phyloP scores from a whole-genome alignment of 2,329 filamentous ascomycete species.

The Penicillium fuscoglaucum region DNA sequence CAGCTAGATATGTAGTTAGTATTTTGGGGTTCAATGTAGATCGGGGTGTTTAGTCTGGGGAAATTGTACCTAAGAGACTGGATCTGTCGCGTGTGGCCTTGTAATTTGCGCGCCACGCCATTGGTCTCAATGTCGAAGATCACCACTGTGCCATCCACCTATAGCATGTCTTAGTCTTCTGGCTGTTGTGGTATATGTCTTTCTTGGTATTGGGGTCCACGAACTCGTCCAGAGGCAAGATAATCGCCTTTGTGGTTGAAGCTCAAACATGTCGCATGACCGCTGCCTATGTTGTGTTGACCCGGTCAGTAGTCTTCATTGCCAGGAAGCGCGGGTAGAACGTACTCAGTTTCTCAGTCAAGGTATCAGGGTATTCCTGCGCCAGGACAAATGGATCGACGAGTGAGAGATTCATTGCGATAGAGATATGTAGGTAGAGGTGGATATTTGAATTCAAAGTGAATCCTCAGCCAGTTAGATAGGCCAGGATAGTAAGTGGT shows the following conservation, averaged over 20 bases:
- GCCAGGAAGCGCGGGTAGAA: constrained; percentile 4
- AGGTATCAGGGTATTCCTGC: constrained; percentile 85
- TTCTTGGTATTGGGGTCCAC: constrained; percentile 16
- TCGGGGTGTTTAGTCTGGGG: not conserved
- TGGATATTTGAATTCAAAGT: not conserved
- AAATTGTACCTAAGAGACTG: constrained; percentile 69
- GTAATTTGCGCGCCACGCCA: constrained; percentile 89
- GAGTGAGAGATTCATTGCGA: constrained; percentile 67
- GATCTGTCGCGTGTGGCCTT: constrained; percentile 89
- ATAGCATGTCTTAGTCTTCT: constrained; percentile 17
- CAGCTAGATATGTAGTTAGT: constrained; percentile 57
- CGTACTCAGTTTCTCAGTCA: constrained; percentile 80
- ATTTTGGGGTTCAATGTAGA: not conserved
- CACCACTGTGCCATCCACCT: constrained; percentile 85
- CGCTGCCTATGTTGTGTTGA: constrained; percentile 50
- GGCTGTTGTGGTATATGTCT: not conserved
- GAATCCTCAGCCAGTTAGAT: constrained; percentile 23
- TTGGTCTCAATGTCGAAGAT: constrained; percentile 98
- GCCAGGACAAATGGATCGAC: constrained; percentile 70
- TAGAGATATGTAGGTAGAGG: not conserved
- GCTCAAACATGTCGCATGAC: constrained; percentile 67
- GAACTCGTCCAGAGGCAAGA: constrained; percentile 83
- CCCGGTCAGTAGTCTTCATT: constrained; percentile 16
- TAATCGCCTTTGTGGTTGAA: constrained; percentile 96
- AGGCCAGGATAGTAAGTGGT: constrained; percentile 25